Base-by-base conservation (phyloP, 2,329 filamentous ascomycete species). In the Apiospora aurea region DNA sequence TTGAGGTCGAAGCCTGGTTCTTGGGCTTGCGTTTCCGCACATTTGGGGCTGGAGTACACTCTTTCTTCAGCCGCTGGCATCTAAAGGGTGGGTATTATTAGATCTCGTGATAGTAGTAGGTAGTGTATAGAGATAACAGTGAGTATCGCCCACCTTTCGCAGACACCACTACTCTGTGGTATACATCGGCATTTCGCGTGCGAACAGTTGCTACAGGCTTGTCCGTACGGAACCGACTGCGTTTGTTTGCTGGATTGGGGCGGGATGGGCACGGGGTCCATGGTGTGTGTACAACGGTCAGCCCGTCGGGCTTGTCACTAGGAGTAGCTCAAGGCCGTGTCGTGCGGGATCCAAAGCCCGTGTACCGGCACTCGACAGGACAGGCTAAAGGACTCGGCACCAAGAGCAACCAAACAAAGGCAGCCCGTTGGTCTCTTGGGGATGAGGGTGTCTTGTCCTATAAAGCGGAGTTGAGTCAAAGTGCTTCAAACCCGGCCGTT, bases 21-120 rank as follows among this genome's bases (percentile, higher is more conserved):
- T 75, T 73, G 41, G 72, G 67, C 29, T 73, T 69, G 7, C 77
- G 76, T 69, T 75, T 79, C 24, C 67, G 66, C 5, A 73, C 67
- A 44, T 47, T 53, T n/a, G 67, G 49, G 8, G 70, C 49, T 14
- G 72, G 72, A 5, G 51, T 69, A 67, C 72, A 73, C n/a, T 67
- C 67, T 53, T 71, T 71, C 8, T 46, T 57, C 41, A 73, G 64
- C 4, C 72, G 72, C n/a, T 71, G 67, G 38, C 72, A 73, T 61
- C 70, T 73, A 14, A 24, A 70, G 8, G 6, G 1, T 21, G 29
- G 44, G 16, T n/a, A 64, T 16, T 34, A 18, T 41, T 38, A 64
- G 29, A 64, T 64, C 57, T 64, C 34, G 29, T n/a, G 16, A 4
- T 13, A 16, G 4, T 21, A n/a, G n/a, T 29, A 29, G 26, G 26